Base-by-base conservation (phyloP, 495 filamentous ascomycete species). In the Aspergillus baeticus region DNA sequence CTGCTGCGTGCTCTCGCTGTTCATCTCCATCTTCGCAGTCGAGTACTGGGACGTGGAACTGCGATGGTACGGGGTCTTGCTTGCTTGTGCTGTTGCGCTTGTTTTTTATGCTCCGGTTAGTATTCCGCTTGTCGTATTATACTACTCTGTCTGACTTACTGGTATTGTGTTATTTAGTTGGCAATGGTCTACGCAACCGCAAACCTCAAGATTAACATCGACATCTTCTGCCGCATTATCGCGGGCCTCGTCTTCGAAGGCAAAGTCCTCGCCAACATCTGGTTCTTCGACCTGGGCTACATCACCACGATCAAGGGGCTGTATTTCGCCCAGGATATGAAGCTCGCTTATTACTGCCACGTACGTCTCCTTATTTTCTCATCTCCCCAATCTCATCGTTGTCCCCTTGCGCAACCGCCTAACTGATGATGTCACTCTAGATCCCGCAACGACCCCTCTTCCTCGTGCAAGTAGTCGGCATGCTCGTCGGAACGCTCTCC, bases 301-400 rank as follows among this genome's bases (percentile, higher is more conserved):
- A 92, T 92, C 57, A 87, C 86, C 2, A 89, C 86, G 1, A 85
- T 87, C 5, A 89, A 96, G 71, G 91, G 91, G 33, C 81, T 96
- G 51, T 92, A 91, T 65, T 95, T 95, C 69, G 84, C 90, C 3
- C 83, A 89, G 17, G 91, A 96, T 65, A 78, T 94, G 51, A 96
- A 96, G 67, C 80, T 94, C 1, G 90, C 89, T 15, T 86, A 92
- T 62, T 96, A 96, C 68, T 91, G 91, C 84, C 91, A 94, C 33
- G 67, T 64, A 55, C 55, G 64, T 17, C 3, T n/a, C n/a, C n/a
- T n/a, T n/a, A n/a, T n/a, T n/a, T n/a, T n/a, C n/a, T n/a, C n/a
- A n/a, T n/a, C n/a, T n/a, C n/a, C n/a, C n/a, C n/a, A n/a, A n/a
- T n/a, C n/a, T n/a, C n/a, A n/a, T n/a, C n/a, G n/a, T n/a, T n/a